phyloP scores from a whole-genome alignment of 495 filamentous ascomycete genomes.

The Trichoderma orchidacearum region DNA sequence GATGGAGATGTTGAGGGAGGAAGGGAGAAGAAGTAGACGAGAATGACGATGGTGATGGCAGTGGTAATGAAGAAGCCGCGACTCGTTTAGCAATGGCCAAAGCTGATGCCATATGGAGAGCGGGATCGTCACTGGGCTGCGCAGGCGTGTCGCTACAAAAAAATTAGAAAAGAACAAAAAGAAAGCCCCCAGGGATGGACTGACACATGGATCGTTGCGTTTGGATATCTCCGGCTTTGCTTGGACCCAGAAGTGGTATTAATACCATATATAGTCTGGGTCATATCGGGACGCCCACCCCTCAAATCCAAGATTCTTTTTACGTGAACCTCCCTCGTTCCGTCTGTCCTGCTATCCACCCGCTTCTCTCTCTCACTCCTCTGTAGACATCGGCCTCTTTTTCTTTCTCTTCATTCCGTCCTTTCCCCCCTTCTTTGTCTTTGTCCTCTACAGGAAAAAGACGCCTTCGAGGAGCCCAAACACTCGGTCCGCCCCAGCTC shows the following conservation, averaged over 20 bases:
- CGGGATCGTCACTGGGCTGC: too few species aligned
- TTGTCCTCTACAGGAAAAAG: neutral
- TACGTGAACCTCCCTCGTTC: too few species aligned
- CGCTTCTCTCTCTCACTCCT: neutral
- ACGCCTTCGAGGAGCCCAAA: neutral
- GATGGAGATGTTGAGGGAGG: too few species aligned
- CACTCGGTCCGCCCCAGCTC: neutral
- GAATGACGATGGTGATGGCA: too few species aligned
- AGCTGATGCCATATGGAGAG: too few species aligned
- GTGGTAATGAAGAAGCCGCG: too few species aligned
- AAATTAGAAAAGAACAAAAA: too few species aligned
- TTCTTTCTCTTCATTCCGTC: neutral
- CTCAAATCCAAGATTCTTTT: neutral
- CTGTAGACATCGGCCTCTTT: neutral
- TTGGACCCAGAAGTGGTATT: neutral
- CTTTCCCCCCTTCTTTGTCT: neutral
- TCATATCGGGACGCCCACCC: neutral
- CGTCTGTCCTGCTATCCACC: too few species aligned
- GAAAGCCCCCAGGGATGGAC: too few species aligned
- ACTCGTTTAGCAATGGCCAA: too few species aligned
- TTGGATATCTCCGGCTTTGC: neutral
- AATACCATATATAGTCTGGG: neutral
- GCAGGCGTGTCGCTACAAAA: too few species aligned
- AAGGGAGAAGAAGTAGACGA: too few species aligned
- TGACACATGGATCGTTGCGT: neutral